Conservation (phyloP, 148 eudicot genomes). For the Hydrangea macrophylla region DNA sequence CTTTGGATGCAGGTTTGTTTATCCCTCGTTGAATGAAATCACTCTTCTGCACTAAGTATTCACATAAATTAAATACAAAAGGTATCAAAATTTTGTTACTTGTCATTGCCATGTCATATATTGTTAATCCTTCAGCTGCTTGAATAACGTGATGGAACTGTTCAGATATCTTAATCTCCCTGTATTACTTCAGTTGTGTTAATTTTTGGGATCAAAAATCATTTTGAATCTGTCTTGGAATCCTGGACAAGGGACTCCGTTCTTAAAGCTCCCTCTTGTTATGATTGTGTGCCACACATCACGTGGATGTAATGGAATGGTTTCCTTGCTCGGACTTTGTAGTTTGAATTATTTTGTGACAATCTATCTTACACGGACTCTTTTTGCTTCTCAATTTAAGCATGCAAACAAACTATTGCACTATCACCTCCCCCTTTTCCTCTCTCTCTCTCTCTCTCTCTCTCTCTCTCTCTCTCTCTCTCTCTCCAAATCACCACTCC, state of each 20-base stretch:
- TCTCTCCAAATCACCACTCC: too few species aligned
- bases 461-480: too few species aligned
- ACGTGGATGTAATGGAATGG: neutral
- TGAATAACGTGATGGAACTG: neutral
- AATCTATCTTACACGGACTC: neutral
- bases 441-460: too few species aligned
- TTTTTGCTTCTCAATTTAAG: neutral
- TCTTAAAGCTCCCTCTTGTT: neutral
- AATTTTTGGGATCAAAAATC: neutral
- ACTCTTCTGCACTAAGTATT: neutral
- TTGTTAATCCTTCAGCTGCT: neutral
- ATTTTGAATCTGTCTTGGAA: neutral
- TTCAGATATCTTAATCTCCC: too few species aligned
- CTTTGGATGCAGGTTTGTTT: conserved; percentile 88
- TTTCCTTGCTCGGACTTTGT: neutral
- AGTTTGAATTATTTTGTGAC: neutral
- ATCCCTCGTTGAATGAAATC: neutral
- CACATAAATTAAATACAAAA: neutral
- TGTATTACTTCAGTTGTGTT: too few species aligned
- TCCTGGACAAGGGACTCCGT: neutral
- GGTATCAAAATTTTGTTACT: neutral
- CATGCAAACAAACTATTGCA: too few species aligned
- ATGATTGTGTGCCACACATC: neutral
- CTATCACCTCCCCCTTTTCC: too few species aligned
- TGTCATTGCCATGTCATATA: neutral